phyloP scores from a whole-genome alignment of 148 eudicot genomes.

The Polygonum maritimum region DNA sequence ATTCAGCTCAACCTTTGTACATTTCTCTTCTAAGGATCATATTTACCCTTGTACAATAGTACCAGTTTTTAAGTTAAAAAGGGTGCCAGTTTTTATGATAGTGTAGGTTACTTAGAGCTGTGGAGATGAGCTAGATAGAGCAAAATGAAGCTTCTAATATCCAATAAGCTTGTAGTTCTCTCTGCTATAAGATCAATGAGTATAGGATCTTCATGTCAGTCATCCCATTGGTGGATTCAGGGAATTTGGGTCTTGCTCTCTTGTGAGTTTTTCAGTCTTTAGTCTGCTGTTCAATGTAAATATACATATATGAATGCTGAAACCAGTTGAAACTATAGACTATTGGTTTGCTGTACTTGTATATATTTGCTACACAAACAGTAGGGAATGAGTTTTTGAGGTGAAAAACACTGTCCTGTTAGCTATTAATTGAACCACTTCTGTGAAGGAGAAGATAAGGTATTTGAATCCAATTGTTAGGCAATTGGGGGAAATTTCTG shows the following conservation, averaged over 20 bases:
- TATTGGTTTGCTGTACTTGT: neutral
- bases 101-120: neutral
- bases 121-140: neutral
- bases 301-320: neutral
- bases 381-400: no score
- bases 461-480: neutral
- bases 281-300: neutral
- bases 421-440: neutral
- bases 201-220: neutral
- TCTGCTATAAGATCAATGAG: neutral
- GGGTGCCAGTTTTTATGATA: neutral
- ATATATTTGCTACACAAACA: neutral
- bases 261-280: neutral
- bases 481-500: neutral
- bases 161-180: constrained; percentile 1
- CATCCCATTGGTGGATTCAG: neutral
- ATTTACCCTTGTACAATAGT: neutral
- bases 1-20: neutral
- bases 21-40: neutral
- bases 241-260: neutral
- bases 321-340: neutral
- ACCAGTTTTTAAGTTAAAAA: neutral
- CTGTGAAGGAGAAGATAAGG: neutral
- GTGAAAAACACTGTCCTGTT: no score
- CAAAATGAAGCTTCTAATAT: neutral